phyloP scores from a whole-genome alignment of 768 basidiomycete genomes.

The Hericium alpestre region DNA sequence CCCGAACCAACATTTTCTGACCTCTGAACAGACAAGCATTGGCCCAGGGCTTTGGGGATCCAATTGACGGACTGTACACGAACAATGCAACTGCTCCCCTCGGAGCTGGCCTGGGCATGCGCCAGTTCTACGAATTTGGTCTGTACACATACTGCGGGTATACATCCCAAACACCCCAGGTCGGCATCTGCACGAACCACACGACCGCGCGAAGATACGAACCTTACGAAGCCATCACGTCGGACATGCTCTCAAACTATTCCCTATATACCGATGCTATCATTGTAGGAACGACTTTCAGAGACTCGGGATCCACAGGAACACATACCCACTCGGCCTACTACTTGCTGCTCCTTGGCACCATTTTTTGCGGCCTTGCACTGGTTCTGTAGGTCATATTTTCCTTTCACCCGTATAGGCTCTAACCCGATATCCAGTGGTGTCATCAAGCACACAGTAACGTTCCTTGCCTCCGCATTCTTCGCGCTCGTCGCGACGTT shows the following conservation, averaged over 20 bases:
- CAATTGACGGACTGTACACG: conserved; percentile 57
- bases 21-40: conserved; percentile 37
- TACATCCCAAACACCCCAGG: conserved; percentile 33
- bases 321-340: conserved; percentile 59
- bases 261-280: conserved; percentile 42
- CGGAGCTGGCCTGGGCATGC: conserved; percentile 43
- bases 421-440: conserved; percentile 35
- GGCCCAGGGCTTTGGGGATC: conserved; percentile 27
- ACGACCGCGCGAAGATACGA: conserved; percentile 48
- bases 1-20: conserved; percentile 2
- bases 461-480: conserved; percentile 58
- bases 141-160: conserved; percentile 75
- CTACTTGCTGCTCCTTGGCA: conserved; percentile 65
- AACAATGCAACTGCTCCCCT: conserved; percentile 54
- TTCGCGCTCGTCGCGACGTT: conserved; percentile 51
- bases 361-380: conserved; percentile 54
- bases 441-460: conserved; percentile 47
- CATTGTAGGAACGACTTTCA: conserved; percentile 38
- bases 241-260: conserved; percentile 62
- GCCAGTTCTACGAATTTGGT: conserved; percentile 69
- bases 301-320: conserved; percentile 51
- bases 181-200: conserved; percentile 55
- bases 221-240: conserved; percentile 53
- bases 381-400: conserved; percentile 46
- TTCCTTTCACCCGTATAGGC: neutral